These are phyloP conservation scores for Lichtheimia ramosa DNA, from an alignment of 371 early-diverging fungal species.

Conservation along the genomic window DNA sequence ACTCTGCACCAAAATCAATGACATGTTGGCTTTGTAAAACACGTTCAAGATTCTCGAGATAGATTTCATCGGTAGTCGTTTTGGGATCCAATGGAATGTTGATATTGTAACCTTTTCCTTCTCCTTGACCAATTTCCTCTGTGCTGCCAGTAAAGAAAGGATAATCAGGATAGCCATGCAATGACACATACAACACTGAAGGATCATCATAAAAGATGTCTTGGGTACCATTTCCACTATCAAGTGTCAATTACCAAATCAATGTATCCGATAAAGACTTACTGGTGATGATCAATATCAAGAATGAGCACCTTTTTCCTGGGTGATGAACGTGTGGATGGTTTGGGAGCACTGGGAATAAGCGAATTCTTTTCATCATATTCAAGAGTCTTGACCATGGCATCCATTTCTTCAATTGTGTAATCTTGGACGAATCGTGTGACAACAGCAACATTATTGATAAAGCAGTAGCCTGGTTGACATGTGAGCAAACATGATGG, in stretches of 20 bases:
- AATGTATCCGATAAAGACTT: not conserved
- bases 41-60: slow-evolving; percentile 32
- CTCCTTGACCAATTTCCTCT: slow-evolving; percentile 53
- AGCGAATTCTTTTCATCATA: not conserved
- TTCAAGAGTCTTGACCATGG: slow-evolving; percentile 14
- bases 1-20: slow-evolving; percentile 44
- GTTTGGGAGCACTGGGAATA: not conserved
- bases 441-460: slow-evolving; percentile 63
- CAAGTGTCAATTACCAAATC: not conserved
- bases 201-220: slow-evolving; percentile 63
- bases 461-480: slow-evolving; percentile 44
- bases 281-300: slow-evolving; percentile 71
- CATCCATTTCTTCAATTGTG: slow-evolving; percentile 28
- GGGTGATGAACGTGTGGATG: not conserved
- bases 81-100: slow-evolving; percentile 65
- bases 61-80: slow-evolving; percentile 49
- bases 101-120: slow-evolving; percentile 64
- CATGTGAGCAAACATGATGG: no score
- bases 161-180: slow-evolving; percentile 53
- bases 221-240: slow-evolving; percentile 76
- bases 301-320: slow-evolving; percentile 52
- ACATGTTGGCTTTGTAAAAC: slow-evolving; percentile 28
- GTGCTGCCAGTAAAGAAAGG: slow-evolving; percentile 66
- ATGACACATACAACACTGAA: slow-evolving; percentile 57
- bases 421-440: slow-evolving; percentile 57